A percentile compares a stretch with the other conserved stretches of the same genome.
Evolutionary conservation across 306 rosid species (phyloP).

Genomic region (Prinsepia uniflora): DNA sequence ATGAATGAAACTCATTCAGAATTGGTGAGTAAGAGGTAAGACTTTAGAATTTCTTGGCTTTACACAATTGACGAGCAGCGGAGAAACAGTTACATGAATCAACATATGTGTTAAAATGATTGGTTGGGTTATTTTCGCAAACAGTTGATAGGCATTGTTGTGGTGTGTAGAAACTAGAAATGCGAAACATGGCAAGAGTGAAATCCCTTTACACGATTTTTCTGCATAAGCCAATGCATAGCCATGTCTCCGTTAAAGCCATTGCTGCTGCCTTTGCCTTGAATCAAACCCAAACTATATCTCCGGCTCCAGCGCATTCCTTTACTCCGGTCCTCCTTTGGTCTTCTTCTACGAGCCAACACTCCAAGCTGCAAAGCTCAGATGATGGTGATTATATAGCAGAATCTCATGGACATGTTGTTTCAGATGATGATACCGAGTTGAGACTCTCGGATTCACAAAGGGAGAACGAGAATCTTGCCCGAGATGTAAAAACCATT

Average conservation of each 20-base stretch:
- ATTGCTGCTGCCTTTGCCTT: slow-evolving; percentile 23
- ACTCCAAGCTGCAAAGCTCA: slow-evolving; percentile 15
- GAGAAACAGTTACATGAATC: background rate
- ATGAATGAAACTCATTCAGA: background rate
- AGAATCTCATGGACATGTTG: background rate
- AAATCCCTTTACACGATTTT: background rate
- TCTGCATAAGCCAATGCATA: slow-evolving; percentile 1
- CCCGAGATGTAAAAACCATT: slow-evolving; percentile 42
- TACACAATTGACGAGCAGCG: background rate
- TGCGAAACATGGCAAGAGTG: slow-evolving; percentile 3
- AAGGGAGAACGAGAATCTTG: slow-evolving; percentile 30
- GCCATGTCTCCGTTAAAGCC: slow-evolving; percentile 17
- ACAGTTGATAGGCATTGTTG: background rate
- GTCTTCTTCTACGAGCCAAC: slow-evolving; percentile 21
- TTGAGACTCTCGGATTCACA: slow-evolving; percentile 21
- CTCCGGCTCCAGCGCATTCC: slow-evolving; percentile 16
- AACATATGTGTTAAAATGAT: background rate
- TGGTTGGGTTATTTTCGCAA: slow-evolving; percentile 4
- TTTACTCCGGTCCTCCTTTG: slow-evolving; percentile 23
- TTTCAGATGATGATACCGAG: background rate
- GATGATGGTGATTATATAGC: slow-evolving; percentile 2
- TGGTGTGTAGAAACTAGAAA: background rate
- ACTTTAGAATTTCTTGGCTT: background rate
- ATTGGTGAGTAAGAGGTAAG: background rate
- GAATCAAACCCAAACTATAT: slow-evolving; percentile 11